Conservation (phyloP, 371 early-diverging fungal species). For the Syncephalastrum racemosum region DNA sequence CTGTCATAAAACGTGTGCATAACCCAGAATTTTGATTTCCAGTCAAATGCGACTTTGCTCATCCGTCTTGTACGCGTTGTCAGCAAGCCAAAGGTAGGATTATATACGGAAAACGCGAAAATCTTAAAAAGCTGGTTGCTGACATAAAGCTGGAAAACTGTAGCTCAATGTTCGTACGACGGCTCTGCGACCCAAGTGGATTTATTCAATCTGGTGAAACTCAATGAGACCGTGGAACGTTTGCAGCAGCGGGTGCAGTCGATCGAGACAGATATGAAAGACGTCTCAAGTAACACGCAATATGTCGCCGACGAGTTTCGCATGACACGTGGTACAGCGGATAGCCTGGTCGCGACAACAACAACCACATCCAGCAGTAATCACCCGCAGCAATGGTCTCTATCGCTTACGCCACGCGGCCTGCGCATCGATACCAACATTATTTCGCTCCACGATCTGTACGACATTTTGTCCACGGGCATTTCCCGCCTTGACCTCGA, state of each 20-base stretch:
- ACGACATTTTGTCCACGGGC: conserved; percentile 39
- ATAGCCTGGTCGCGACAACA: too few species aligned
- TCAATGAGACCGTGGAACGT: conserved; percentile 30
- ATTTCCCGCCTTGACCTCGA: conserved; percentile 14
- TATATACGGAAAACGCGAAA: background rate
- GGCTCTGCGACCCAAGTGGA: conserved; percentile 36
- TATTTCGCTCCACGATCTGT: conserved; percentile 37
- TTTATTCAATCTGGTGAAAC: conserved; percentile 28
- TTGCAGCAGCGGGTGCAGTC: conserved; percentile 28
- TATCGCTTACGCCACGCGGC: conserved; percentile 42
- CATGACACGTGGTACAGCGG: conserved; percentile 7
- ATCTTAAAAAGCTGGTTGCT: conserved; percentile 5
- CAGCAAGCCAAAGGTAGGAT: conserved; percentile 44
- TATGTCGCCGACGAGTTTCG: conserved; percentile 23
- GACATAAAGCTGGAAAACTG: background rate
- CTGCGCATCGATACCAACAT: conserved; percentile 47
- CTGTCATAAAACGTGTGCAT: background rate
- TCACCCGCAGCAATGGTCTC: conserved; percentile 22
- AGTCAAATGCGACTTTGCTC: conserved; percentile 57
- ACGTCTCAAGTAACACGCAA: conserved; percentile 20
- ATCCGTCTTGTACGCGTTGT: conserved; percentile 48
- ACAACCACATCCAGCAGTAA: background rate
- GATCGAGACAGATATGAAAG: conserved; percentile 23
- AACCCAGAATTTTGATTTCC: conserved; percentile 5
- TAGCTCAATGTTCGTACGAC: conserved; percentile 27